These are phyloP conservation scores for Leucosporidium scottii DNA, from an alignment of 768 basidiomycete species.

Conservation along the genomic window DNA sequence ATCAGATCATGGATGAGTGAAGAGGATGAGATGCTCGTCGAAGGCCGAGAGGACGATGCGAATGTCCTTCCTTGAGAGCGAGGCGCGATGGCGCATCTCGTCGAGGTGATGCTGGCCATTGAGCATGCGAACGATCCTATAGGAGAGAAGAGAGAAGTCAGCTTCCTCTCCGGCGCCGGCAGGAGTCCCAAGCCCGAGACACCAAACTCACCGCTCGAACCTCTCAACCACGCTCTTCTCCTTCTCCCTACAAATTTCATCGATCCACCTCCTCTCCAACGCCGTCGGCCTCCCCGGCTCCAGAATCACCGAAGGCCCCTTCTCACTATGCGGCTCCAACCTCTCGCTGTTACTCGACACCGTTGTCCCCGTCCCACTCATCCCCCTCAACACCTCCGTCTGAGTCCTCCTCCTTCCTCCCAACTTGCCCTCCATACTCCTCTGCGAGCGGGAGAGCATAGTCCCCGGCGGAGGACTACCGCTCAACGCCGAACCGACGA, in stretches of 20 bases:
- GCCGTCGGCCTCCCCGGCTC: slow-evolving; percentile 77
- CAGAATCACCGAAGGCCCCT: slow-evolving; percentile 56
- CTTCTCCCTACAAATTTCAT: slow-evolving; percentile 82
- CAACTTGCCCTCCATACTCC: slow-evolving; percentile 9
- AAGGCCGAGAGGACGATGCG: slow-evolving; percentile 76
- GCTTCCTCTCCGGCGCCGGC: background rate
- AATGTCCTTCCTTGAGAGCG: slow-evolving; percentile 74
- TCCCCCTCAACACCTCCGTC: slow-evolving; percentile 28
- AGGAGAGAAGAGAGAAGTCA: background rate
- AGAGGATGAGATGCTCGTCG: slow-evolving; percentile 64
- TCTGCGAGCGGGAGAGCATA: slow-evolving; percentile 2
- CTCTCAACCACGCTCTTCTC: slow-evolving; percentile 60
- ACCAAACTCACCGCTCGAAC: slow-evolving; percentile 56
- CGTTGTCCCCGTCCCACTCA: slow-evolving; percentile 31
- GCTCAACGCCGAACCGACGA: slow-evolving; percentile 9
- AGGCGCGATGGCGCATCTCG: slow-evolving; percentile 83
- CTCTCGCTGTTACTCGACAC: slow-evolving; percentile 49
- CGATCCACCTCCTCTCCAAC: slow-evolving; percentile 71
- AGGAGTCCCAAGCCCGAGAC: too few species aligned
- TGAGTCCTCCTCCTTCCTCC: slow-evolving; percentile 34
- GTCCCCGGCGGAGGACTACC: slow-evolving; percentile 11
- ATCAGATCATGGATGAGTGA: slow-evolving; percentile 13
- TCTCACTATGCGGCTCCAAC: slow-evolving; percentile 24
- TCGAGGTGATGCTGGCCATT: slow-evolving; percentile 87
- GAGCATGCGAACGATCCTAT: slow-evolving; percentile 83